Percentiles rank a stretch among this genome's conserved stretches.
Evolutionary conservation across 352 stramenopile genomes (phyloP).

Genomic region (Blastocystis sp.): DNA sequence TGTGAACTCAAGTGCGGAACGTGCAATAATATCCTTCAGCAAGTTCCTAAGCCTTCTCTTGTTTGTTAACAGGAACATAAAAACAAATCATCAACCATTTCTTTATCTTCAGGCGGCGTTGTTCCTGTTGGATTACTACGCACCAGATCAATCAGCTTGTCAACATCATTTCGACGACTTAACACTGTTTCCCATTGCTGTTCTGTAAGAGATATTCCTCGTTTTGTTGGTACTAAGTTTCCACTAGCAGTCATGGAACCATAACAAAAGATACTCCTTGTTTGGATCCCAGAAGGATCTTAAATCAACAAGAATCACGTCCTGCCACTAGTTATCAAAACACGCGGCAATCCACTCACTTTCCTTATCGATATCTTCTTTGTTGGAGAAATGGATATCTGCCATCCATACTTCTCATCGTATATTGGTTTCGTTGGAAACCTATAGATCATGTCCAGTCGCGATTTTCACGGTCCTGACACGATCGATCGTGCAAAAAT

Average conservation of each 20-base stretch:
- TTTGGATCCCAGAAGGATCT: constrained; percentile 22
- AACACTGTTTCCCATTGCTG: constrained; percentile 28
- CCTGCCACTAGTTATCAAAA: constrained; percentile 8
- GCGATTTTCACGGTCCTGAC: not conserved
- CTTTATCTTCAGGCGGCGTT: not conserved
- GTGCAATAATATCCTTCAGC: not conserved
- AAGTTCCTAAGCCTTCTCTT: not conserved
- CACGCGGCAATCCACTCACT: not conserved
- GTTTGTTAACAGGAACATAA: constrained; percentile 3
- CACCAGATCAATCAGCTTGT: constrained; percentile 15
- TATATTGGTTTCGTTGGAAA: not conserved
- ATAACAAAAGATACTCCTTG: not conserved
- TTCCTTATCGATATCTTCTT: constrained; percentile 28
- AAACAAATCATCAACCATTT: constrained; percentile 20
- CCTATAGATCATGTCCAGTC: not conserved
- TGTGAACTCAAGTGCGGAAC: not conserved
- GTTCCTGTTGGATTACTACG: not conserved
- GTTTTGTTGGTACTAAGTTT: constrained; percentile 22
- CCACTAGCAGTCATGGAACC: not conserved
- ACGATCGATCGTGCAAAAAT: not conserved
- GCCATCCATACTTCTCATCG: constrained; percentile 11
- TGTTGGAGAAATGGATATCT: constrained; percentile 12
- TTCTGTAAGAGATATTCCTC: constrained; percentile 9
- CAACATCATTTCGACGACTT: not conserved
- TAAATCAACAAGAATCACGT: constrained; percentile 6